Conservation (phyloP, 2,329 filamentous ascomycete species). For the Tolypocladium ophioglossoides region DNA sequence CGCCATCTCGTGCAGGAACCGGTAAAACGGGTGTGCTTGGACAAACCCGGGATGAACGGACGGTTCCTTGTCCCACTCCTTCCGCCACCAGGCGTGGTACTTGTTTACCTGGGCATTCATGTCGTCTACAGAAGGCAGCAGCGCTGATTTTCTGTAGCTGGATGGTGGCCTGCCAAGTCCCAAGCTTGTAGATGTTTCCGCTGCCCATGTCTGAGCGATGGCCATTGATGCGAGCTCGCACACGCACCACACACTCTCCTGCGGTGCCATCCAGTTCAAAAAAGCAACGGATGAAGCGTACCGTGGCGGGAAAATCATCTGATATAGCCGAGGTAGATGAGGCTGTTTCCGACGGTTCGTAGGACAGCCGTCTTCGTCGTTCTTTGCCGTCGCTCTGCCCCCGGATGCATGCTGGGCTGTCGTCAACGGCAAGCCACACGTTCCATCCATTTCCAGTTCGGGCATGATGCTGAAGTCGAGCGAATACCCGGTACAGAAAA, state of each 20-base stretch:
- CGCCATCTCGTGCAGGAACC: constrained; percentile 14
- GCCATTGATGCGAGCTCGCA: constrained; percentile 28
- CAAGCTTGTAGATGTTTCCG: background rate
- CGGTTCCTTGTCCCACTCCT: constrained; percentile 9
- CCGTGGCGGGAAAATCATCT: constrained; percentile 29
- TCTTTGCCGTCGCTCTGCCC: background rate
- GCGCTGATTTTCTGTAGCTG: constrained; percentile 8
- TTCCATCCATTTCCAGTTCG: constrained; percentile 7
- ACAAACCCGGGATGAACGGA: constrained; percentile 12
- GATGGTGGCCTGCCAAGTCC: background rate
- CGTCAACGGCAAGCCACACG: background rate
- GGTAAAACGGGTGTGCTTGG: constrained; percentile 10
- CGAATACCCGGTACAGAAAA: constrained; percentile 27
- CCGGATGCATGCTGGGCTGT: background rate
- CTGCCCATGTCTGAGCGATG: constrained; percentile 28
- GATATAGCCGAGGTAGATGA: constrained; percentile 23
- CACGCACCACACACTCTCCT: constrained; percentile 19
- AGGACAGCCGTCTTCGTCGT: constrained; percentile 2
- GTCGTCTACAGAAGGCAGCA: constrained; percentile 9
- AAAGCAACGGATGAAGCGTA: constrained; percentile 31
- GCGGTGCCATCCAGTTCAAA: constrained; percentile 23
- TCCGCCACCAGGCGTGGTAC: constrained; percentile 17
- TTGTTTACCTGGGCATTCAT: constrained; percentile 15
- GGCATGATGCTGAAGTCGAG: constrained; percentile 17
- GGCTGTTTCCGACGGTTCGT: constrained; percentile 4